phyloP scores from a whole-genome alignment of 2,329 filamentous ascomycete genomes.

The Anisogramma anomala region DNA sequence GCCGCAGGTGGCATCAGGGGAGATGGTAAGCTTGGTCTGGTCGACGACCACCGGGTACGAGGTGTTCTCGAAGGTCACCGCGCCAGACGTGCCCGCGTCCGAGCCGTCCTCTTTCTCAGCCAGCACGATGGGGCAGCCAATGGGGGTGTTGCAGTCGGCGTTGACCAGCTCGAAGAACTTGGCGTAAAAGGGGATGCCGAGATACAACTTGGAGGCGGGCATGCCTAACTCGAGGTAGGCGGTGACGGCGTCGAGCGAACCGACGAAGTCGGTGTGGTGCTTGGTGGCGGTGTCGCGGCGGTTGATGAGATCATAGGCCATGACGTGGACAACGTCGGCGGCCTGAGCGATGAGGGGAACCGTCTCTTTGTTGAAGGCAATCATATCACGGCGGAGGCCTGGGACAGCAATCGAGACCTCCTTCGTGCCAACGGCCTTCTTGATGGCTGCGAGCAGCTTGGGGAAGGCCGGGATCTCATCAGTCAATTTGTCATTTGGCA shows the following conservation, averaged over 20 bases:
- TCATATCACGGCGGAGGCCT: constrained; percentile 51
- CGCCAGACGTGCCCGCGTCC: constrained; percentile 45
- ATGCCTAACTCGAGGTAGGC: constrained; percentile 48
- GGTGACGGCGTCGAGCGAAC: constrained; percentile 42
- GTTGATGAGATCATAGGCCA: constrained; percentile 63
- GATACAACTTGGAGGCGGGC: constrained; percentile 40
- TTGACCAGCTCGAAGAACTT: constrained; percentile 48
- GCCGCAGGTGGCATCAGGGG: constrained; percentile 16
- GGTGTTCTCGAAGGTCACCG: constrained; percentile 28
- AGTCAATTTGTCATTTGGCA: constrained; percentile 47
- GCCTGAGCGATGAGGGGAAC: constrained; percentile 45
- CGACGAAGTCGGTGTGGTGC: constrained; percentile 53
- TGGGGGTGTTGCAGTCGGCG: constrained; percentile 29
- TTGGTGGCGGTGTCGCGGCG: constrained; percentile 51
- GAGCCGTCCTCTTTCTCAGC: constrained; percentile 48
- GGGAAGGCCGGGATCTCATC: constrained; percentile 55
- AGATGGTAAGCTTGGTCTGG: constrained; percentile 12
- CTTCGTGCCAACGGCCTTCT: constrained; percentile 46
- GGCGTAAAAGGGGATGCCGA: constrained; percentile 56
- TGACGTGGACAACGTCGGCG: constrained; percentile 56
- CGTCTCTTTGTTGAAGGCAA: constrained; percentile 50
- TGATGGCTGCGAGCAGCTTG: constrained; percentile 46
- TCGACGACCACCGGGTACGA: constrained; percentile 17
- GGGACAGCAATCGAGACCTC: constrained; percentile 59
- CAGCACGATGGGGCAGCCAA: constrained; percentile 43